A percentile compares a stretch with the other conserved stretches of the same genome.
Evolutionary conservation across 1,284 basidiomycete species (phyloP).

Genomic region (Polyporus tsugae): DNA sequence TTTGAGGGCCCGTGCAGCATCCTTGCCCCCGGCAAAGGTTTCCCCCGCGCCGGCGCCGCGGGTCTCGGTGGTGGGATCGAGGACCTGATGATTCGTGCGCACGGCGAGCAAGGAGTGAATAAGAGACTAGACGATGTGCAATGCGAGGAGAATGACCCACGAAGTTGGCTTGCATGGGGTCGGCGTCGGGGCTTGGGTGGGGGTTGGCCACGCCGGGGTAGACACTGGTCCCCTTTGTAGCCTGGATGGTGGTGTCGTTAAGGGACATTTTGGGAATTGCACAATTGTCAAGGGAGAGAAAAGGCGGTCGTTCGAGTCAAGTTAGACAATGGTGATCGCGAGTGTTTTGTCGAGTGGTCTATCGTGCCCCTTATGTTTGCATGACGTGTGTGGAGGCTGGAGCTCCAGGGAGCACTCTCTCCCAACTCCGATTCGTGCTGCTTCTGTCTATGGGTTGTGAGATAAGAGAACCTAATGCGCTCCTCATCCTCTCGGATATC

Average conservation of each 20-base stretch:
- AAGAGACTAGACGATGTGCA: neutral
- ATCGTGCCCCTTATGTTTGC: neutral
- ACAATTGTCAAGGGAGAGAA: neutral
- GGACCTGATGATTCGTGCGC: slow-evolving; percentile 42
- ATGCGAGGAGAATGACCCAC: slow-evolving; percentile 41
- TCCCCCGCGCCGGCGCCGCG: slow-evolving; percentile 52
- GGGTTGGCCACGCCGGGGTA: slow-evolving; percentile 58
- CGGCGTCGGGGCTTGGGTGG: slow-evolving; percentile 46
- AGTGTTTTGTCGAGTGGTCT: neutral
- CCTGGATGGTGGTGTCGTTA: slow-evolving; percentile 45
- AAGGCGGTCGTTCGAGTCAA: neutral
- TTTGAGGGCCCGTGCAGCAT: slow-evolving; percentile 49
- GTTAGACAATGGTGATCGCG: neutral
- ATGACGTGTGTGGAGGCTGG: slow-evolving; percentile 9
- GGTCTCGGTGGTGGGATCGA: slow-evolving; percentile 48
- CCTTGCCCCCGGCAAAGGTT: slow-evolving; percentile 46
- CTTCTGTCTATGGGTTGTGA: too few relatives aligned
- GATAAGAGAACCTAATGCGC: too few relatives aligned
- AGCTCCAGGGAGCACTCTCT: neutral
- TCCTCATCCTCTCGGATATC: too few relatives aligned
- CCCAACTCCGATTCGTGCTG: neutral
- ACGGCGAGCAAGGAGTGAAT: neutral
- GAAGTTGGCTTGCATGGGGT: slow-evolving; percentile 52
- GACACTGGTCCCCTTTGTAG: slow-evolving; percentile 46
- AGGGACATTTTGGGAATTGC: slow-evolving; percentile 37